These are phyloP conservation scores for Lachnellula occidentalis DNA, from an alignment of 2,329 filamentous ascomycete genomes.

Conservation along the genomic window DNA sequence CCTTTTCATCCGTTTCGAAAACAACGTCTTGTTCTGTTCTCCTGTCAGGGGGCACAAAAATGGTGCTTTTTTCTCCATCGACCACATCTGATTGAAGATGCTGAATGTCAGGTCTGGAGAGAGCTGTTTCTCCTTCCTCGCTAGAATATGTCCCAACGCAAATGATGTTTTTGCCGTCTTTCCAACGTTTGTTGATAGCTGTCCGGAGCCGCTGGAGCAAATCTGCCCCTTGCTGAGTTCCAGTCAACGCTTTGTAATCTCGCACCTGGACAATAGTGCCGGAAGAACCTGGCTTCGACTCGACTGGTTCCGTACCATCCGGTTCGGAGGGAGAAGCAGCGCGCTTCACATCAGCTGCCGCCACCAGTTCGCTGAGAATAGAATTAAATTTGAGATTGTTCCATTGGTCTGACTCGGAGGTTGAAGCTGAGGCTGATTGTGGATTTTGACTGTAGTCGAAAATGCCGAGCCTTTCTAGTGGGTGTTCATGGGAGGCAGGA, in stretches of 20 bases:
- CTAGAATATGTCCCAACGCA: conserved; percentile 73
- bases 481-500: background rate
- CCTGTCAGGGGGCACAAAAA: conserved; percentile 47
- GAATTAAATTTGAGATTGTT: conserved; percentile 56
- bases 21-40: conserved; percentile 33
- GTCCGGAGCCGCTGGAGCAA: conserved; percentile 67
- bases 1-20: conserved; percentile 44
- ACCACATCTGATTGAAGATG: conserved; percentile 40
- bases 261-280: conserved; percentile 71
- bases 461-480: background rate
- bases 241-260: conserved; percentile 74
- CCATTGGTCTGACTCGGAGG: conserved; percentile 42
- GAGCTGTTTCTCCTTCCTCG: conserved; percentile 39
- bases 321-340: background rate
- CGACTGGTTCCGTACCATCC: conserved; percentile 27
- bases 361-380: conserved; percentile 51
- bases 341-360: conserved; percentile 37
- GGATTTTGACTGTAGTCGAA: background rate
- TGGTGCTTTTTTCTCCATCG: conserved; percentile 44
- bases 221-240: conserved; percentile 60
- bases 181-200: conserved; percentile 66
- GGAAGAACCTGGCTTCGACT: background rate
- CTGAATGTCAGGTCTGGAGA: conserved; percentile 37
- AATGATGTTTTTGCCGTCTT: conserved; percentile 64
- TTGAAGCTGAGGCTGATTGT: background rate